Percentiles rank a stretch among this genome's conserved stretches.
phyloP scores from a whole-genome alignment of 2,329 filamentous ascomycete genomes.

The Xylariales sp. region DNA sequence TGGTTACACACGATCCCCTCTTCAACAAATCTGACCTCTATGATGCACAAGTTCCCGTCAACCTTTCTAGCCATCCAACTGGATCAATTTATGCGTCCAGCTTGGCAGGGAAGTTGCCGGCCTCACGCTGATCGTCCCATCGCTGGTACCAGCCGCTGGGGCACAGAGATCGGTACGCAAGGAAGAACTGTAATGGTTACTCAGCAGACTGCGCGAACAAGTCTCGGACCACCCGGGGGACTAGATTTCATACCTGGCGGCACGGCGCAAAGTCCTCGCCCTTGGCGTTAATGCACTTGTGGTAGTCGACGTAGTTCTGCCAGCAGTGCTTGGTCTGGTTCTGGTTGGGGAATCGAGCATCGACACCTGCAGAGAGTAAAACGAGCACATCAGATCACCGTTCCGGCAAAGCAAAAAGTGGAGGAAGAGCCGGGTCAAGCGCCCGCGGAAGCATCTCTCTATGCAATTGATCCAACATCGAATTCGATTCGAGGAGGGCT shows the following conservation, averaged over 20 bases:
- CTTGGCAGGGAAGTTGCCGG: conserved; percentile 64
- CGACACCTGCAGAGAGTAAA: conserved; percentile 89
- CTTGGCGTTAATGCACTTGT: conserved; percentile 99
- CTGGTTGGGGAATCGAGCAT: conserved; percentile 97
- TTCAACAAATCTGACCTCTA: too few species aligned
- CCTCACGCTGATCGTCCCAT: conserved; percentile 39
- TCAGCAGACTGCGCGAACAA: not conserved
- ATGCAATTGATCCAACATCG: too few species aligned
- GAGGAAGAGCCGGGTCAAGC: too few species aligned
- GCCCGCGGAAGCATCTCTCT: too few species aligned
- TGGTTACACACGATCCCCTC: conserved; percentile 9
- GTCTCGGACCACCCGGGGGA: conserved; percentile 10
- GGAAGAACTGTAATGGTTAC: conserved; percentile 69
- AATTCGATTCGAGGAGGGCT: too few species aligned
- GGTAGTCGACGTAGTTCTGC: conserved; percentile 99
- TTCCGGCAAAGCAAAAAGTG: too few species aligned
- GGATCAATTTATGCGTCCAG: conserved; percentile 48
- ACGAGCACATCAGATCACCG: too few species aligned
- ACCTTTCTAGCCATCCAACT: too few species aligned
- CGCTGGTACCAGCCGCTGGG: conserved; percentile 88
- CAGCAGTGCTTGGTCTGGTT: conserved; percentile 99
- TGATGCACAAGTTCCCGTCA: conserved; percentile 5
- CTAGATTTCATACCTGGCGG: conserved; percentile 69
- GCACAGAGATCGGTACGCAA: conserved; percentile 96
- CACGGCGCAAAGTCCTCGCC: conserved; percentile 97